Evolutionary conservation across 345 rosid genomes (phyloP).

Genomic region (Moricandia arvensis): DNA sequence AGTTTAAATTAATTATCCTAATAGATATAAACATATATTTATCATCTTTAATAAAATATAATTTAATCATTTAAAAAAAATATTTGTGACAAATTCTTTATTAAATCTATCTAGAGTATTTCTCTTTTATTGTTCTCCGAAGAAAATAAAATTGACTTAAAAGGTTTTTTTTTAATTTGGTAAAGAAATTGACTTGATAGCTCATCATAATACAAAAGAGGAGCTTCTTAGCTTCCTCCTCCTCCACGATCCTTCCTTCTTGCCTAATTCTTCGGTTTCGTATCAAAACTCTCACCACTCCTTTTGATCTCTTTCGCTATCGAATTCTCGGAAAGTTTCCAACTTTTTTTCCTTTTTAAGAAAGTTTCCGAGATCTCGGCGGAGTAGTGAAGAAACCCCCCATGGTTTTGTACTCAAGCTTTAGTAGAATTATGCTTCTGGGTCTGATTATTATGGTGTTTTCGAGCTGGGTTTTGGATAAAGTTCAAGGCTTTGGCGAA

Average conservation of each 20-base stretch:
- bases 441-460: constrained; percentile 3
- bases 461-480: constrained; percentile 25
- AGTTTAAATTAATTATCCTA: no score
- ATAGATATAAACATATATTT: no score
- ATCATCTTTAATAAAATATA: no score
- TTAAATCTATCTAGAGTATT: no score
- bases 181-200: constrained; percentile 29
- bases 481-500: constrained; percentile 40
- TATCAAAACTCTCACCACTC: not conserved
- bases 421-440: constrained; percentile 7
- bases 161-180: not conserved
- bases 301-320: not conserved
- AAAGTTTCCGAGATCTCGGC: constrained; percentile 38
- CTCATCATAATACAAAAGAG: not conserved
- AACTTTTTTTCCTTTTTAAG: not conserved
- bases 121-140: not conserved
- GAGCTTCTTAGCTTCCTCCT: constrained; percentile 14
- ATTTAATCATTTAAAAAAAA: no score
- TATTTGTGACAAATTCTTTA: no score
- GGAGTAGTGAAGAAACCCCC: constrained; percentile 10
- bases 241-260: constrained; percentile 14
- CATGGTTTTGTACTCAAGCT: constrained; percentile 30
- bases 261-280: constrained; percentile 6
- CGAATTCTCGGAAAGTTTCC: not conserved
- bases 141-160: constrained; percentile 31